phyloP scores from a whole-genome alignment of 257 asterid species.

The Anisodus tanguticus region DNA sequence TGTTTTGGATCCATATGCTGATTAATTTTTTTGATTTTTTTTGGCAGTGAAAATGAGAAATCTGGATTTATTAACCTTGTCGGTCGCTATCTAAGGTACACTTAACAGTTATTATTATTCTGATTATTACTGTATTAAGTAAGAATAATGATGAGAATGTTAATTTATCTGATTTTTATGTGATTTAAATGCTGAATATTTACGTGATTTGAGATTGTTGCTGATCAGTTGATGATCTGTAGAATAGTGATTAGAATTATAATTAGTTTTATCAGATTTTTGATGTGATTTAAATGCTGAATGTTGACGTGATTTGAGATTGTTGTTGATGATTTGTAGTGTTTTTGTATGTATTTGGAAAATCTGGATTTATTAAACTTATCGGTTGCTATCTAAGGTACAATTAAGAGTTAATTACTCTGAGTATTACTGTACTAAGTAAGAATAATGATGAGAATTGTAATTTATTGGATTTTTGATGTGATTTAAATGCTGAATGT shows the following conservation, averaged over 20 bases:
- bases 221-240: not conserved
- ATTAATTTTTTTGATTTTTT: not conserved
- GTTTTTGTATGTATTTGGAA: too few relatives aligned
- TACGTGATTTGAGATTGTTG: not conserved
- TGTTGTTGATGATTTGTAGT: too few relatives aligned
- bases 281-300: too few relatives aligned
- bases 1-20: not conserved
- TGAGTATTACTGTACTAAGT: not conserved
- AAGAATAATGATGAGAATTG: not conserved
- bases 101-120: not conserved
- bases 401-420: not conserved
- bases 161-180: not conserved
- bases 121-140: not conserved
- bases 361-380: conserved; percentile 1
- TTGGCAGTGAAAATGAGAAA: conserved; percentile 55
- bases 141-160: too few relatives aligned
- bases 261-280: too few relatives aligned
- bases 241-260: not conserved
- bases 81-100: conserved; percentile 87
- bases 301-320: too few relatives aligned
- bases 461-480: not conserved
- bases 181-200: not conserved
- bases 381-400: conserved; percentile 88
- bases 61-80: conserved; percentile 51
- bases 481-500: not conserved